Conservation (phyloP, 208 protist genomes). For the Acanthamoeba royreba region DNA sequence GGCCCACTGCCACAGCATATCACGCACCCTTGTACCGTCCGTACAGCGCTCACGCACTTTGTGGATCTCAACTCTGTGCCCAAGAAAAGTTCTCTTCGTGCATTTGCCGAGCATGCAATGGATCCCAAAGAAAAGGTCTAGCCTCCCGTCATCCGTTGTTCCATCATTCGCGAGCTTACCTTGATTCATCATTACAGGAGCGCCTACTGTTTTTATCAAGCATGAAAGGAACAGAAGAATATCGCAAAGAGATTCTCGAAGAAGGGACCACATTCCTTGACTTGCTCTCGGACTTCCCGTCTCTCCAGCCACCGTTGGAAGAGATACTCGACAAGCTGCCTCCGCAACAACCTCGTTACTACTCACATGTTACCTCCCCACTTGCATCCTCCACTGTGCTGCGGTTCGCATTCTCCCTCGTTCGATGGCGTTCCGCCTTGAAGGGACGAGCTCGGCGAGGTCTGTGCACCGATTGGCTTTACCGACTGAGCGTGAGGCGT, state of each 20-base stretch:
- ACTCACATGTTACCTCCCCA: constrained; percentile 2
- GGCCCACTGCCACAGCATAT: not conserved
- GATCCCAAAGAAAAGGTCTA: constrained; percentile 41
- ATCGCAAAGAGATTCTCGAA: constrained; percentile 3
- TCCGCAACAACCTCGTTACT: constrained; percentile 38
- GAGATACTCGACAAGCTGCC: not conserved
- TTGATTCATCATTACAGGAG: too few species aligned
- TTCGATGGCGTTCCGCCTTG: not conserved
- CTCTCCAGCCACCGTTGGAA: not conserved
- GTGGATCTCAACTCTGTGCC: constrained; percentile 44
- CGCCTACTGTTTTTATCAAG: not conserved
- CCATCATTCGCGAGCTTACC: not conserved
- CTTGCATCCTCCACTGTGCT: not conserved
- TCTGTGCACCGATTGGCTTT: constrained; percentile 57
- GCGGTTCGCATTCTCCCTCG: constrained; percentile 23
- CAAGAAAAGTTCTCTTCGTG: constrained; percentile 49
- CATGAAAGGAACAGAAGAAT: constrained; percentile 46
- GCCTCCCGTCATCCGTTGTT: not conserved
- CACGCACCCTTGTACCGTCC: not conserved
- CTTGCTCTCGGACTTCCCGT: constrained; percentile 33
- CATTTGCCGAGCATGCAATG: constrained; percentile 21
- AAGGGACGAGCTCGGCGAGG: not conserved
- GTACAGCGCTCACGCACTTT: constrained; percentile 11
- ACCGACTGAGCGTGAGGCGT: not conserved
- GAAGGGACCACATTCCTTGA: constrained; percentile 13